Base-by-base conservation (phyloP, 208 protist species). In the Crithidia acanthocephali region DNA sequence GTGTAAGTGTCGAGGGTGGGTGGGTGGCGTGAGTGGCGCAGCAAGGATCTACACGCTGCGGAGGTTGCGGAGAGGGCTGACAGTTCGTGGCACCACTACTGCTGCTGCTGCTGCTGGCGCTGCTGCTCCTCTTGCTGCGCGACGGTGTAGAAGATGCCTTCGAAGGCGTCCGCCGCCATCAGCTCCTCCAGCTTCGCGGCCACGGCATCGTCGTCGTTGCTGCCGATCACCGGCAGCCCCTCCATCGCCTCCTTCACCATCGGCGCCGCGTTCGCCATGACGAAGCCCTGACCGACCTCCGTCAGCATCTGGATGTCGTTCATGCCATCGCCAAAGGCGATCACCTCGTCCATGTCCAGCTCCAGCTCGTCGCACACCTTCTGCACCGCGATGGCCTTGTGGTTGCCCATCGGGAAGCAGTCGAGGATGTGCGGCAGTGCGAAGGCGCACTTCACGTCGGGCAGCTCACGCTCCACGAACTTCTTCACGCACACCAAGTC, bases 231-330 rank as follows among this genome's bases (percentile, higher is more conserved):
- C 48, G 88, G 83, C 28, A 89, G 52, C 27, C 87, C 52, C 1
- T 79, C 72, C 13, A 82, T 67, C n/a, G 55, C 52, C 37, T 84
- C n/a, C n/a, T n/a, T n/a, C n/a, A n/a, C n/a, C n/a, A n/a, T n/a
- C n/a, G n/a, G n/a, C n/a, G n/a, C n/a, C n/a, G 76, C 86, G 62
- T 93, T 93, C 11, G 58, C 56, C 88, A 93, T 93, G 15, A 93
- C 60, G 56, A 77, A 93, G 2, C 75, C 76, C 45, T 84, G 66
- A 0, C 88, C 88, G 1, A 74, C 88, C 0, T 51, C 58, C 9
- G 45, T 20, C 44, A 93, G 76, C 88, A 93, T 89, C 5, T 69
- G 44, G 4, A 74, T 25, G 50, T 93, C 88, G 69, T 91, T 94
- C 84, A 90, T 90, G 30, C 84, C 84, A 51, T 91, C 84, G 22